Conservation (phyloP, 176 grass and related monocot genomes). For the Oryza rufipogon region DNA sequence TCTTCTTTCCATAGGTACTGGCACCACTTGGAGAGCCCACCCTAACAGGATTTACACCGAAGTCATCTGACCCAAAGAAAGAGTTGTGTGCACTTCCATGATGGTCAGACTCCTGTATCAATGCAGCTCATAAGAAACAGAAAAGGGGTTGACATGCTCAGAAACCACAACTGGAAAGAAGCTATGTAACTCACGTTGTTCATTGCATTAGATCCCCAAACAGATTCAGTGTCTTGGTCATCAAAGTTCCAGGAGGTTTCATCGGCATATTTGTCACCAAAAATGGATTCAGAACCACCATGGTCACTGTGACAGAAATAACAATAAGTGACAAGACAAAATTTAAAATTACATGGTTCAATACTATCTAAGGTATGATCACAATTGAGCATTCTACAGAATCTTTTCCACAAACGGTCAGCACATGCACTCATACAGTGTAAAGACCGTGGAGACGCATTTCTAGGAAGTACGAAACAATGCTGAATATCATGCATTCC, state of each 20-base stretch:
- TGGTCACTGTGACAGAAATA: slow-evolving; percentile 61
- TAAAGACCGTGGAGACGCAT: neutral
- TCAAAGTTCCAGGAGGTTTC: slow-evolving; percentile 94
- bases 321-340: slow-evolving; percentile 32
- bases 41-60: slow-evolving; percentile 55
- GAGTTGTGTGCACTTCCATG: slow-evolving; percentile 52
- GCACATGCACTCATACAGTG: neutral
- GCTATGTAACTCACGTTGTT: slow-evolving; percentile 48
- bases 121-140: slow-evolving; percentile 39
- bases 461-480: neutral
- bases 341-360: slow-evolving; percentile 10
- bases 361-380: neutral
- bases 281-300: slow-evolving; percentile 88
- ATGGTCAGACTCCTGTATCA: slow-evolving; percentile 68
- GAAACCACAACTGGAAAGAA: slow-evolving; percentile 35
- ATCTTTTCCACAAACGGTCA: neutral
- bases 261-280: slow-evolving; percentile 84
- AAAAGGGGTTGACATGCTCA: neutral
- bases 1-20: slow-evolving; percentile 74
- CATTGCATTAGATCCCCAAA: slow-evolving; percentile 83
- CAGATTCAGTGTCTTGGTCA: slow-evolving; percentile 89
- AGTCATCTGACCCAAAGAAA: slow-evolving; percentile 83
- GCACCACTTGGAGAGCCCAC: slow-evolving; percentile 57
- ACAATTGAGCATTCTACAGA: slow-evolving; percentile 18
- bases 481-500: neutral